Percentiles rank a stretch among this genome's conserved stretches.
phyloP scores from a whole-genome alignment of 2,329 filamentous ascomycete genomes.

The Trichoderma sp. region DNA sequence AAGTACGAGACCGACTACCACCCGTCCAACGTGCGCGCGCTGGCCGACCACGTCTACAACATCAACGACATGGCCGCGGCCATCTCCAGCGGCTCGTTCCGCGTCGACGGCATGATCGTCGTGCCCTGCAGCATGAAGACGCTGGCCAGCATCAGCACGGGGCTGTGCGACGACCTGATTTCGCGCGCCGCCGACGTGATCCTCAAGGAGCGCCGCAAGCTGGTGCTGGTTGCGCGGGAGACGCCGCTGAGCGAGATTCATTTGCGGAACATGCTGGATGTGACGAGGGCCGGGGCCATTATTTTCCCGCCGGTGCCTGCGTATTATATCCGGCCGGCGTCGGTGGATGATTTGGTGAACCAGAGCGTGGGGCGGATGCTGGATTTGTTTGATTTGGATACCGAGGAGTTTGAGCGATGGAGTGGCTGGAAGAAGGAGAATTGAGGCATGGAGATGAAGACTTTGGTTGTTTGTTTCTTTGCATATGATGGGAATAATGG shows the following conservation, averaged over 20 bases:
- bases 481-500: not conserved
- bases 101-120: constrained; percentile 51
- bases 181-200: constrained; percentile 52
- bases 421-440: constrained; percentile 33
- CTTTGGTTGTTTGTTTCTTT: not conserved
- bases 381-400: constrained; percentile 50
- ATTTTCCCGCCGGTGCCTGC: constrained; percentile 51
- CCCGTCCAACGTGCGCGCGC: constrained; percentile 25
- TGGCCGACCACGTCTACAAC: constrained; percentile 32
- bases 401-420: constrained; percentile 46
- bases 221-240: constrained; percentile 50
- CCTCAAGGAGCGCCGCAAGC: constrained; percentile 48
- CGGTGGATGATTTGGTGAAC: constrained; percentile 48
- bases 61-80: constrained; percentile 31
- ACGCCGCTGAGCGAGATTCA: constrained; percentile 54
- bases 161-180: constrained; percentile 52
- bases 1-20: constrained; percentile 33
- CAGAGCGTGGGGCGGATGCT: constrained; percentile 53
- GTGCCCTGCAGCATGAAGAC: constrained; percentile 56
- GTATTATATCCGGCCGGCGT: constrained; percentile 48
- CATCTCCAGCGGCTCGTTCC: constrained; percentile 33
- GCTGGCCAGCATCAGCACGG: constrained; percentile 48
- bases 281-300: constrained; percentile 46
- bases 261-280: constrained; percentile 50
- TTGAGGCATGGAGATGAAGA: not conserved